phyloP scores from a whole-genome alignment of 352 stramenopile species.

The Phytophthora macrochlamydospora region DNA sequence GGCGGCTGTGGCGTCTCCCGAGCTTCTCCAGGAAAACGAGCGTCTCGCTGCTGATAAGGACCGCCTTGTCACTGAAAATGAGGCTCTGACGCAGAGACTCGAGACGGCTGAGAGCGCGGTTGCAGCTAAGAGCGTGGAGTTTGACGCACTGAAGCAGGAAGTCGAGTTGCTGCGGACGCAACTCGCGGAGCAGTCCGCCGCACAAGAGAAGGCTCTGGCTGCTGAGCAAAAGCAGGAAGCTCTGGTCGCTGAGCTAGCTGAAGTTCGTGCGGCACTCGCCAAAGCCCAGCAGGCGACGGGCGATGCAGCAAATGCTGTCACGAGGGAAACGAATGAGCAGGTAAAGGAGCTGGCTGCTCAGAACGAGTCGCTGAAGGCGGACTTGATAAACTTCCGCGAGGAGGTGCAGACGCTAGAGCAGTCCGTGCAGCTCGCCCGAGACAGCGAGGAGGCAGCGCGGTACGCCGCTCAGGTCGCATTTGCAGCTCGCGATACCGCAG shows the following conservation, averaged over 20 bases:
- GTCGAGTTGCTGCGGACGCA: conserved; percentile 40
- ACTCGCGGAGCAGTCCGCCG: conserved; percentile 30
- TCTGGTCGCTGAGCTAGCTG: conserved; percentile 21
- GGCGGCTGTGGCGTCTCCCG: conserved; percentile 13
- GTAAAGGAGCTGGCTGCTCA: conserved; percentile 28
- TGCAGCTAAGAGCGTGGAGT: conserved; percentile 39
- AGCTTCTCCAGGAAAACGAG: conserved; percentile 50
- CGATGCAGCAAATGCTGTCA: conserved; percentile 19
- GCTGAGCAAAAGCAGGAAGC: conserved; percentile 32
- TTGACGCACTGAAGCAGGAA: conserved; percentile 42
- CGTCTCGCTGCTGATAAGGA: conserved; percentile 46
- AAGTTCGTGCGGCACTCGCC: conserved; percentile 24
- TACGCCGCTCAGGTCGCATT: conserved; percentile 78
- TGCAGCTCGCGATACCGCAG: conserved; percentile 61
- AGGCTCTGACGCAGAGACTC: conserved; percentile 43
- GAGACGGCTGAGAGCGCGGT: conserved; percentile 23
- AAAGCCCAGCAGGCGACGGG: conserved; percentile 25
- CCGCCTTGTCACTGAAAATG: conserved; percentile 39
- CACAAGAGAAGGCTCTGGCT: conserved; percentile 27
- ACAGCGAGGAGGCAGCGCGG: conserved; percentile 74
- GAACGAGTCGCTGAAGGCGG: conserved; percentile 32
- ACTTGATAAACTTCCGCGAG: conserved; percentile 43
- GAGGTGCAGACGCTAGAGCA: conserved; percentile 52
- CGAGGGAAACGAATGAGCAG: conserved; percentile 33
- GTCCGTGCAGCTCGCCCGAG: conserved; percentile 51